These are phyloP conservation scores for Spathaspora hagerdaliae DNA, from an alignment of 805 yeast species.

Conservation along the genomic window DNA sequence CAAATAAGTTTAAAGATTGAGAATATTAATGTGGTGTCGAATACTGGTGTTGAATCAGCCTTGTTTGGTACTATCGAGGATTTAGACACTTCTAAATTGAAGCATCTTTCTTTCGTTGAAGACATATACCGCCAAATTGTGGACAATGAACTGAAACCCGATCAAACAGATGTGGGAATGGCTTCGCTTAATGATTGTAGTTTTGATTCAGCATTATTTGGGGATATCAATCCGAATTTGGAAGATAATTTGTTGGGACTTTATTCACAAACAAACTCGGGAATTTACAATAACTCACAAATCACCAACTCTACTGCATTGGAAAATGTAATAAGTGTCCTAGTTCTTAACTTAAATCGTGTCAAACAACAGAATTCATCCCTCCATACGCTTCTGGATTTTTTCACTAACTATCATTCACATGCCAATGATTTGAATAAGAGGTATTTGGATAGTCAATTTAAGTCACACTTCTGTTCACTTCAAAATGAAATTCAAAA, in stretches of 20 bases:
- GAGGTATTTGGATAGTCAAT: slow-evolving; percentile 17
- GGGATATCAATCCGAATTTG: slow-evolving; percentile 48
- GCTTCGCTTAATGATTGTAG: slow-evolving; percentile 13
- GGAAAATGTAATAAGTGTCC: slow-evolving; percentile 50
- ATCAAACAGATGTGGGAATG: not conserved
- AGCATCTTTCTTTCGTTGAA: slow-evolving; percentile 34
- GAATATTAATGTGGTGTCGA: slow-evolving; percentile 52
- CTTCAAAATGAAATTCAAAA: slow-evolving; percentile 14
- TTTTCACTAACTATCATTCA: slow-evolving; percentile 46
- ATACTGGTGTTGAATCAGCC: not conserved
- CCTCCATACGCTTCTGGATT: slow-evolving; percentile 50
- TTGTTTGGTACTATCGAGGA: slow-evolving; percentile 4
- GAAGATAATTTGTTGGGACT: slow-evolving; percentile 51
- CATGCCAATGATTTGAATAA: slow-evolving; percentile 22
- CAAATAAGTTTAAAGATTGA: slow-evolving; percentile 84
- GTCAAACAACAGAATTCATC: slow-evolving; percentile 58
- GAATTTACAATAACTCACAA: slow-evolving; percentile 56
- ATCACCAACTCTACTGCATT: slow-evolving; percentile 54
- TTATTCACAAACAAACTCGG: slow-evolving; percentile 45
- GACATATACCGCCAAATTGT: slow-evolving; percentile 21
- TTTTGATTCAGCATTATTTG: slow-evolving; percentile 60
- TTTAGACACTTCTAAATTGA: slow-evolving; percentile 25
- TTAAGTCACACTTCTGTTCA: slow-evolving; percentile 9
- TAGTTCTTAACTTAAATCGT: slow-evolving; percentile 53
- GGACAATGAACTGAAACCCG: slow-evolving; percentile 10